Conservation (phyloP, 1,284 basidiomycete genomes). For the Ceratobasidium sp. region DNA sequence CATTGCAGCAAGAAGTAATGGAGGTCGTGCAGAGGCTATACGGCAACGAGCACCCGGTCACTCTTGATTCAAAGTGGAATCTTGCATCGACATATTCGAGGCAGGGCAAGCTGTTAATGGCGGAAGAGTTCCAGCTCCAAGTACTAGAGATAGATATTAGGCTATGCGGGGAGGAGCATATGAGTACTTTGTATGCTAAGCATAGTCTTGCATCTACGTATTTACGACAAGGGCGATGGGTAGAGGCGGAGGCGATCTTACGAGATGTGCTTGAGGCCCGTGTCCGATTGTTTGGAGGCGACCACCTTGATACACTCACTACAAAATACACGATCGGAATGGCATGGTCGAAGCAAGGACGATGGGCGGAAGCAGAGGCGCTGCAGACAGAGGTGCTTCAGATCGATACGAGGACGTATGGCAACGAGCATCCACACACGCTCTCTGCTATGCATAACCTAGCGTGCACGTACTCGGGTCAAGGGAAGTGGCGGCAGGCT, state of each 20-base stretch:
- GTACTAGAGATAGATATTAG: background rate
- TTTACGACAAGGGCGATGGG: background rate
- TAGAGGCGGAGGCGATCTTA: background rate
- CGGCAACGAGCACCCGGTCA: background rate
- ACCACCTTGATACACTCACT: background rate
- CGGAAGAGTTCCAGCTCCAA: background rate
- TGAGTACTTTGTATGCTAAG: background rate
- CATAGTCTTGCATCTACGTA: background rate
- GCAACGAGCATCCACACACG: background rate
- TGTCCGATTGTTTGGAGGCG: no score
- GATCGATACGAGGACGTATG: background rate
- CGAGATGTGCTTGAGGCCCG: no score
- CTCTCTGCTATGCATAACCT: background rate
- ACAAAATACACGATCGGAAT: background rate
- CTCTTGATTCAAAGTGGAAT: background rate
- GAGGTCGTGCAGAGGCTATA: background rate
- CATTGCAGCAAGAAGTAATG: background rate
- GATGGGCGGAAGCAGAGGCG: conserved; percentile 10
- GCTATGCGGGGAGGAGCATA: background rate
- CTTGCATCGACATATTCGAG: background rate
- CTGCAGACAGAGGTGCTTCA: background rate
- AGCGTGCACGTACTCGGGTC: background rate
- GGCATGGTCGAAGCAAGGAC: background rate
- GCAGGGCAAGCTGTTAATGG: background rate
- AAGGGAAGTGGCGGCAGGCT: background rate